Evolutionary conservation across 2,329 filamentous ascomycete genomes (phyloP).

Genomic region (Ambrosiella beaveri): DNA sequence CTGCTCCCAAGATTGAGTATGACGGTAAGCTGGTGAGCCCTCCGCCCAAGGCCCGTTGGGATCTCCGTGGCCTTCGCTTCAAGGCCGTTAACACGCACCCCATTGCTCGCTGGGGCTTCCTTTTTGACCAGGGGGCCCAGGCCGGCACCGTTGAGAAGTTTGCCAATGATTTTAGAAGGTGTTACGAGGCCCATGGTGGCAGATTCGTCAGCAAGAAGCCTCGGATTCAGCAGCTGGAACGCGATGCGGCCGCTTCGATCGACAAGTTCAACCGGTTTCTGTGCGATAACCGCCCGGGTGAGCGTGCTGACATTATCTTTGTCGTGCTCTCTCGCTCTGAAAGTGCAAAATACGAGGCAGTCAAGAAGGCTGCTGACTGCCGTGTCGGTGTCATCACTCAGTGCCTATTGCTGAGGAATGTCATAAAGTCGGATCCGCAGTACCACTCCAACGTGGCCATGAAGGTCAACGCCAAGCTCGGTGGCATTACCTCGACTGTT

Average conservation of each 20-base stretch:
- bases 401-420: constrained; percentile 48
- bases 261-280: background rate
- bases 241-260: background rate
- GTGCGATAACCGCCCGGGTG: background rate
- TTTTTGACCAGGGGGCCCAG: constrained; percentile 30
- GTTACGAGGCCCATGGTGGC: constrained; percentile 35
- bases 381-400: constrained; percentile 72
- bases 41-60: constrained; percentile 61
- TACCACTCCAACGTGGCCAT: constrained; percentile 89
- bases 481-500: constrained; percentile 48
- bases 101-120: constrained; percentile 58
- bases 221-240: constrained; percentile 17
- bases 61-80: constrained; percentile 56
- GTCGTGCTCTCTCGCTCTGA: constrained; percentile 31
- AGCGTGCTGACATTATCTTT: constrained; percentile 3
- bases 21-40: constrained; percentile 36
- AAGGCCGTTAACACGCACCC: constrained; percentile 41
- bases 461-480: constrained; percentile 95
- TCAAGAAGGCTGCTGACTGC: constrained; percentile 83
- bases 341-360: constrained; percentile 52
- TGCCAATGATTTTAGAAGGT: constrained; percentile 25
- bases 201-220: constrained; percentile 21
- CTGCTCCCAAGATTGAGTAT: constrained; percentile 34
- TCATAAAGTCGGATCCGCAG: constrained; percentile 38
- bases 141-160: constrained; percentile 19